A percentile compares a stretch with the other conserved stretches of the same genome.
Evolutionary conservation across 2,329 filamentous ascomycete genomes (phyloP).

Genomic region (Biscogniauxia sp.): DNA sequence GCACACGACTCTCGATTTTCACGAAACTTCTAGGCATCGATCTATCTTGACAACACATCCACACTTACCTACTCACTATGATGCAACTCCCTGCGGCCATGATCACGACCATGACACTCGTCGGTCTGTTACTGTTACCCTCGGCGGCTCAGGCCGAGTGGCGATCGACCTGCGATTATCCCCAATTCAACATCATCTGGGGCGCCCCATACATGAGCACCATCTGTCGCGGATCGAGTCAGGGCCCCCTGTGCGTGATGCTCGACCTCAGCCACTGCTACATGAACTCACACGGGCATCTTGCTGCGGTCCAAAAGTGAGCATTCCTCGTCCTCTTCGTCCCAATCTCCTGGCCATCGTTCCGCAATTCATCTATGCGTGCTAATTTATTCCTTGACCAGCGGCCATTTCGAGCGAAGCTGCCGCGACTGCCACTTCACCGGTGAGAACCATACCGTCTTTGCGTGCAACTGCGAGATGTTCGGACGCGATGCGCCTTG

Average conservation of each 20-base stretch:
- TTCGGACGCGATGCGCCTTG: conserved; percentile 15
- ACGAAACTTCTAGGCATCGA: background rate
- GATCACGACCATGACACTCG: background rate
- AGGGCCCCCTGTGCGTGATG: conserved; percentile 14
- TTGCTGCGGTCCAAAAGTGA: conserved; percentile 14
- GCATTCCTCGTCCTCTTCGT: background rate
- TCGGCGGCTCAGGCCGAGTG: conserved; percentile 6
- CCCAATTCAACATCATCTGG: conserved; percentile 11
- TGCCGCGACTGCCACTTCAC: conserved; percentile 14
- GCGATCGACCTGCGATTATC: conserved; percentile 14
- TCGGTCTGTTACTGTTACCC: background rate
- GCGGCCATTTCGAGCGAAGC: conserved; percentile 15
- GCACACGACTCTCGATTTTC: too few relatives aligned
- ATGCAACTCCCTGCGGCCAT: background rate
- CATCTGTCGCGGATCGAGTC: conserved; percentile 7
- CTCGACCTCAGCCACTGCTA: conserved; percentile 18
- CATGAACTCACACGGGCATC: conserved; percentile 16
- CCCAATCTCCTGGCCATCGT: too few relatives aligned
- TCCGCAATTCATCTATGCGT: background rate
- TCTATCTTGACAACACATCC: background rate
- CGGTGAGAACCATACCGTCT: conserved; percentile 9
- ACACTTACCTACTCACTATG: background rate
- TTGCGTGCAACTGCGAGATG: conserved; percentile 15
- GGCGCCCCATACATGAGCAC: conserved; percentile 12
- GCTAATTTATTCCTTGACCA: background rate